Evolutionary conservation across 768 basidiomycete genomes (phyloP).

Genomic region (Mrakia frigida): DNA sequence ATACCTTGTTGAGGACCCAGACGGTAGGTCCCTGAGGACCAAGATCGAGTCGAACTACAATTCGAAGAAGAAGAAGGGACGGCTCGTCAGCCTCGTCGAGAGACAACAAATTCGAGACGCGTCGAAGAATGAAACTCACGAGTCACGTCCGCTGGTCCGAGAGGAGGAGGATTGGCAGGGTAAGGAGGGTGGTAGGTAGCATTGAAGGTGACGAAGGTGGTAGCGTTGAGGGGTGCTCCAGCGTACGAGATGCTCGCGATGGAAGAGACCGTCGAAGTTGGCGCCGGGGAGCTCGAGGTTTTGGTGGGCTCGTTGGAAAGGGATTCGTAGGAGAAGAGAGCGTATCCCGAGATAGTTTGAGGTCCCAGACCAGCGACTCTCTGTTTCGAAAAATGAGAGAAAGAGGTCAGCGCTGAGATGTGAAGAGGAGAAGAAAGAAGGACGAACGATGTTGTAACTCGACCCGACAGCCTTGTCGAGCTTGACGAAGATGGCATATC

Average conservation of each 20-base stretch:
- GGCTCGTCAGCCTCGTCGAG: neutral
- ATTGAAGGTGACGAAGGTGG: neutral
- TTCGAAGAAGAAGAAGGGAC: neutral
- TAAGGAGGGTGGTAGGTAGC: neutral
- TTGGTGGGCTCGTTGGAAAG: neutral
- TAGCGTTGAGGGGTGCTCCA: neutral
- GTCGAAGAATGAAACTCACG: neutral
- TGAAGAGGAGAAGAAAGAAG: neutral
- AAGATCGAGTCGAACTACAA: neutral
- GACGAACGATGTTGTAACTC: neutral
- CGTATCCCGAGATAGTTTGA: neutral
- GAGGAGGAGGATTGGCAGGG: neutral
- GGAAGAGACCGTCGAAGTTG: neutral
- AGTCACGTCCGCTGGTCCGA: neutral
- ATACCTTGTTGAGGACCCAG: neutral
- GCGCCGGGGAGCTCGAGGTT: neutral
- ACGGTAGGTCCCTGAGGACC: neutral
- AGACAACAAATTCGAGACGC: no score
- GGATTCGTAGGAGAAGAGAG: neutral
- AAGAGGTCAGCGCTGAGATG: neutral
- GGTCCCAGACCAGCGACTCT: neutral
- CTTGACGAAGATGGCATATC: slow-evolving; percentile 32
- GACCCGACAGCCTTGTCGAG: slow-evolving; percentile 5
- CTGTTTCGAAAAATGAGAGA: neutral
- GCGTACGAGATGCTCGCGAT: neutral